These are phyloP conservation scores for Taiwanofungus camphoratus DNA, from an alignment of 1,284 basidiomycete genomes.

Conservation along the genomic window DNA sequence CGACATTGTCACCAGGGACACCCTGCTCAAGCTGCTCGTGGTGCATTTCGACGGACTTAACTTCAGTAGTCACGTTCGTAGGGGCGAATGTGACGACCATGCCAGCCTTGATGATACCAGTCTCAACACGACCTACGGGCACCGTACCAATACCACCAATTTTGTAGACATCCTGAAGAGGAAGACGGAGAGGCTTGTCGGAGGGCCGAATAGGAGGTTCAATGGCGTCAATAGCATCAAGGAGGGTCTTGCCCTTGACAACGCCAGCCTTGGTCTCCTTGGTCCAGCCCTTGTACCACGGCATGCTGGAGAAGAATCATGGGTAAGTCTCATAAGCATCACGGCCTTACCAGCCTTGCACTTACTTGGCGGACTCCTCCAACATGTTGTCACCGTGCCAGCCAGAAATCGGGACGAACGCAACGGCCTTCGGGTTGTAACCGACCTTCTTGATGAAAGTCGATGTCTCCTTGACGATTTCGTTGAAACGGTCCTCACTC, in stretches of 20 bases:
- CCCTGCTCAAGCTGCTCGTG: slow-evolving; percentile 98
- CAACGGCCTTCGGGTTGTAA: slow-evolving; percentile 98
- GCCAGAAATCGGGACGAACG: slow-evolving; percentile 99
- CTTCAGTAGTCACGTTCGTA: slow-evolving; percentile 98
- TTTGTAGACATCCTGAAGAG: slow-evolving; percentile 99
- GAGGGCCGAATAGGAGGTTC: slow-evolving; percentile 95
- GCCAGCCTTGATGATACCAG: slow-evolving; percentile 99
- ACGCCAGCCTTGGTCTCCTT: slow-evolving; percentile 93
- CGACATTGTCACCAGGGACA: slow-evolving; percentile 98
- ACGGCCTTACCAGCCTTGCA: slow-evolving; percentile 7
- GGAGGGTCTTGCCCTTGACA: slow-evolving; percentile 97
- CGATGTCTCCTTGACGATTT: slow-evolving; percentile 99
- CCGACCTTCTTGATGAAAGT: slow-evolving; percentile 99
- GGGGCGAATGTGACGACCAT: slow-evolving; percentile 99
- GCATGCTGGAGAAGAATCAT: slow-evolving; percentile 76
- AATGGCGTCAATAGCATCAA: slow-evolving; percentile 99
- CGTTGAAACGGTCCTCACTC: slow-evolving; percentile 99
- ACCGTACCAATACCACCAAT: slow-evolving; percentile 99
- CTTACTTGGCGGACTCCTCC: slow-evolving; percentile 90
- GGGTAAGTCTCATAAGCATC: slow-evolving; percentile 4
- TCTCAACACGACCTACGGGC: slow-evolving; percentile 99
- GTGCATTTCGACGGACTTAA: slow-evolving; percentile 99
- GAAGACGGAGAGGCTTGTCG: slow-evolving; percentile 99
- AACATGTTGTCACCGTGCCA: slow-evolving; percentile 99
- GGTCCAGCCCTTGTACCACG: slow-evolving; percentile 99